These are phyloP conservation scores for Dioscorea cayenensis DNA, from an alignment of 116 monocot species.

Conservation along the genomic window DNA sequence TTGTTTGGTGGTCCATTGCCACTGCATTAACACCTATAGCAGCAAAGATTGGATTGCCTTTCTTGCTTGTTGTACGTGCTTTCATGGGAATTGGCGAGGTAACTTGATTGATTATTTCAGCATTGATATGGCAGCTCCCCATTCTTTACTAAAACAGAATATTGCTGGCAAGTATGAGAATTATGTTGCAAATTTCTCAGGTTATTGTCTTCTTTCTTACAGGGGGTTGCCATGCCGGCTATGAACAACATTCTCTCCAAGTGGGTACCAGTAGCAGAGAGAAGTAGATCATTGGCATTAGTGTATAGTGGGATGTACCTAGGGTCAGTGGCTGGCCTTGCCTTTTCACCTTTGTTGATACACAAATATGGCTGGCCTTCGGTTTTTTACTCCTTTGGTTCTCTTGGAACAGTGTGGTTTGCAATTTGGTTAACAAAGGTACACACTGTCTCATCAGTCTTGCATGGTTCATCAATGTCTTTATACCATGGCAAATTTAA, in stretches of 20 bases:
- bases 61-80: slow-evolving; percentile 72
- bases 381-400: slow-evolving; percentile 84
- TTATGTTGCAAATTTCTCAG: neutral
- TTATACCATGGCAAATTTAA: neutral
- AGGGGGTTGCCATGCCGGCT: slow-evolving; percentile 96
- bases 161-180: neutral
- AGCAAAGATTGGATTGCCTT: slow-evolving; percentile 70
- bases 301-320: slow-evolving; percentile 96
- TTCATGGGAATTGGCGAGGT: slow-evolving; percentile 94
- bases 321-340: slow-evolving; percentile 84
- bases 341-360: slow-evolving; percentile 81
- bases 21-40: slow-evolving; percentile 75
- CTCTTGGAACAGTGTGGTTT: slow-evolving; percentile 78
- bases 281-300: slow-evolving; percentile 82
- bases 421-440: slow-evolving; percentile 69
- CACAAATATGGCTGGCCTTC: slow-evolving; percentile 87
- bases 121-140: neutral
- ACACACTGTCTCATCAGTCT: neutral
- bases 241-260: slow-evolving; percentile 93
- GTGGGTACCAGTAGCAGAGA: slow-evolving; percentile 81
- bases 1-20: slow-evolving; percentile 87
- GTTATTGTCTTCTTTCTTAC: neutral
- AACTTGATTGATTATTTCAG: neutral
- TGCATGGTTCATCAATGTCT: neutral
- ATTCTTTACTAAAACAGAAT: neutral